Conservation (phyloP, 2,329 filamentous ascomycete genomes). For the Colletotrichum noveboracense region DNA sequence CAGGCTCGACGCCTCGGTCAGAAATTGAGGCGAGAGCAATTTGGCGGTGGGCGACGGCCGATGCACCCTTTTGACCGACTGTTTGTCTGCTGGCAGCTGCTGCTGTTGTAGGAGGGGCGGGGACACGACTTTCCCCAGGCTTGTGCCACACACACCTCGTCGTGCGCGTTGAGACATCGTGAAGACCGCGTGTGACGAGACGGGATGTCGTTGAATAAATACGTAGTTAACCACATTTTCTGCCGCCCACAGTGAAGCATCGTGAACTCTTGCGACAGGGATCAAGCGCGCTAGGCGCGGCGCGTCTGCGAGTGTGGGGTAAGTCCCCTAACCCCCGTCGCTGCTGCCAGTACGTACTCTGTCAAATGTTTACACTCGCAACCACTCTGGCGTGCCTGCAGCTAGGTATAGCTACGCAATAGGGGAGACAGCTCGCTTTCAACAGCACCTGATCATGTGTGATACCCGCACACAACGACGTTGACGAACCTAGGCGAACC, state of each 20-base stretch:
- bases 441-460: neutral
- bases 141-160: neutral
- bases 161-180: neutral
- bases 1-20: neutral
- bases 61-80: neutral
- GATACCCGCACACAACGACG: neutral
- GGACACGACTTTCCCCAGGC: neutral
- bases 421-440: neutral
- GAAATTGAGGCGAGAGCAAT: neutral
- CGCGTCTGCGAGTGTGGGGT: conserved; percentile 16
- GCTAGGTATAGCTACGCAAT: neutral
- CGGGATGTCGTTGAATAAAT: conserved; percentile 1
- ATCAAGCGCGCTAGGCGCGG: conserved; percentile 20
- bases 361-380: conserved; percentile 15
- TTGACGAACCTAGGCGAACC: neutral
- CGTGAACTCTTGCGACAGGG: conserved; percentile 7
- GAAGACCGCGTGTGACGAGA: neutral
- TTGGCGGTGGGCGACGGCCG: neutral
- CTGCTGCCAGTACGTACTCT: conserved; percentile 16
- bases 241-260: conserved; percentile 13
- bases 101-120: neutral
- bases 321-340: neutral
- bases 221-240: neutral
- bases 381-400: conserved; percentile 1
- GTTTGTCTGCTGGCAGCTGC: neutral